Conservation (phyloP, 75 land plant species). For the Sequoiadendron giganteum region DNA sequence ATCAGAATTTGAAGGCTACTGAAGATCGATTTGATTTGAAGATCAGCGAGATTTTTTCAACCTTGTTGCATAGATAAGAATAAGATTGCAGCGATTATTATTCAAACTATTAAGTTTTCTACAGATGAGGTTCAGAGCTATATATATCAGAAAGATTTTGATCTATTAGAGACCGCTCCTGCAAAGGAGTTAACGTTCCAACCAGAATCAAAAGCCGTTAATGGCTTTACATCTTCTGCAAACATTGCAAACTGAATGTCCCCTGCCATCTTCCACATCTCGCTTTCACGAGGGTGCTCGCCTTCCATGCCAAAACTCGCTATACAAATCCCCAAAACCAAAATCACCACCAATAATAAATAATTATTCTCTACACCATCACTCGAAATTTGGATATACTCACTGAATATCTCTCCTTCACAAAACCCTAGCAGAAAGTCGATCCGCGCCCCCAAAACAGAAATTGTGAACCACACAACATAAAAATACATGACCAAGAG, state of each 20-base stretch:
- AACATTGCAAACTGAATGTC: not conserved
- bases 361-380: not conserved
- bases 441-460: not conserved
- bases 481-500: not conserved
- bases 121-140: no score
- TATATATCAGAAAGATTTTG: no score
- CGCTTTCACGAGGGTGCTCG: not conserved
- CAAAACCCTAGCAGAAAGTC: not conserved
- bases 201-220: not conserved
- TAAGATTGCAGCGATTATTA: no score
- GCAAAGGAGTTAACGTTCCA: not conserved
- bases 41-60: no score
- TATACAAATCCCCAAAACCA: not conserved
- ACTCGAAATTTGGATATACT: not conserved
- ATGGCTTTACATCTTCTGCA: not conserved
- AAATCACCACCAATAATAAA: not conserved
- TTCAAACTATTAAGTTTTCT: no score
- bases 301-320: not conserved
- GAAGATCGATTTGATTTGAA: no score
- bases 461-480: not conserved
- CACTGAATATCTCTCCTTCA: not conserved
- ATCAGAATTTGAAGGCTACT: no score
- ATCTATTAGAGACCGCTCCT: not conserved
- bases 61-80: no score
- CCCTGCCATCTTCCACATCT: conserved; percentile 8